Percentiles rank a stretch among this genome's conserved stretches.
Conservation (phyloP, 805 yeast species). For the Scheffersomyces stipitis region DNA sequence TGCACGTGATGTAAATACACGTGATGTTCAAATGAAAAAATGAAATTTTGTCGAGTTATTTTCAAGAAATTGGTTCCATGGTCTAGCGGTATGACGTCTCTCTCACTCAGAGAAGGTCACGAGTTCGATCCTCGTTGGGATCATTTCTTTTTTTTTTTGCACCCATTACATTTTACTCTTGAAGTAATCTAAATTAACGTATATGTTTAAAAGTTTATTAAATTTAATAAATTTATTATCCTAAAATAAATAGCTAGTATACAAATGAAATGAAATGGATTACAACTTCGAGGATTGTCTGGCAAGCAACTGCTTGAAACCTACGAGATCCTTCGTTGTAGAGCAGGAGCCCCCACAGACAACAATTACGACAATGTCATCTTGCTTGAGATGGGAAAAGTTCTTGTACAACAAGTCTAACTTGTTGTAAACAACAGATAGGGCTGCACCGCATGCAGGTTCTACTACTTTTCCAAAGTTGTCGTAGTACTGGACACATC, state of each 20-base stretch:
- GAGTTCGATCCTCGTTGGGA: slow-evolving; percentile 22
- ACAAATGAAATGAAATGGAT: background rate
- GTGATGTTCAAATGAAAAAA: no score
- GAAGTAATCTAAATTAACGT: background rate
- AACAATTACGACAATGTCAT: slow-evolving; percentile 50
- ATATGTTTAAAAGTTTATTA: background rate
- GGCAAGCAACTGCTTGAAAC: slow-evolving; percentile 12
- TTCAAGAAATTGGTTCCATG: slow-evolving; percentile 13
- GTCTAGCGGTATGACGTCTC: slow-evolving; percentile 22
- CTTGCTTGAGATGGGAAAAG: slow-evolving; percentile 27
- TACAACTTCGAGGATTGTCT: slow-evolving; percentile 10
- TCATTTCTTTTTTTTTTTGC: slow-evolving; percentile 7
- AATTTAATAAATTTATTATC: background rate
- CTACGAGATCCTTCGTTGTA: slow-evolving; percentile 10
- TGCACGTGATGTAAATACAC: no score
- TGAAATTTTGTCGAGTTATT: no score
- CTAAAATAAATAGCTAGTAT: background rate
- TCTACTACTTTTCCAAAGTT: slow-evolving; percentile 57
- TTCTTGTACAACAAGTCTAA: slow-evolving; percentile 23
- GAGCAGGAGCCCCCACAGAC: slow-evolving; percentile 52
- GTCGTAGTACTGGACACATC: slow-evolving; percentile 49
- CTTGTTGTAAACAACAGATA: slow-evolving; percentile 50
- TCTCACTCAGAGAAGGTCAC: slow-evolving; percentile 20
- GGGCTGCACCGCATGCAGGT: slow-evolving; percentile 74
- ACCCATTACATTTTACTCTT: background rate